phyloP scores from a whole-genome alignment of 2,329 filamentous ascomycete genomes.

The Orbilia ellipsospora region DNA sequence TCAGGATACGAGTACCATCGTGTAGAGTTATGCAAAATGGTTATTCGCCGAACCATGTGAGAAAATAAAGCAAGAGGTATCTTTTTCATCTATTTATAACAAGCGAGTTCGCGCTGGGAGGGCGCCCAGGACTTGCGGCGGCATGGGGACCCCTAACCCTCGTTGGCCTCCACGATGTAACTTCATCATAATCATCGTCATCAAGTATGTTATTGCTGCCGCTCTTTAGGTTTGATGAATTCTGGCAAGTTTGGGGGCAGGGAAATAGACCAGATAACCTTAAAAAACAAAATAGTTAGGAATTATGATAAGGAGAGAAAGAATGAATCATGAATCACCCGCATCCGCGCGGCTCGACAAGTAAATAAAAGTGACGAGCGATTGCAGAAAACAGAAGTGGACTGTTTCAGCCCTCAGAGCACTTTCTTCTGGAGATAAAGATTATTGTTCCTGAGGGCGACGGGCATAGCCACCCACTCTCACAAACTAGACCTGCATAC shows the following conservation, averaged over 20 bases:
- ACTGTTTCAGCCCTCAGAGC: slow-evolving; percentile 14
- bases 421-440: slow-evolving; percentile 3
- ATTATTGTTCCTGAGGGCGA: slow-evolving; percentile 48
- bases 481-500: not conserved
- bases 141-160: too few relatives aligned
- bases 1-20: too few relatives aligned
- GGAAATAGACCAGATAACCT: too few relatives aligned
- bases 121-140: too few relatives aligned
- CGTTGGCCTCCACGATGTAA: slow-evolving; percentile 17
- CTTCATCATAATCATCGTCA: not conserved
- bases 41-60: not conserved
- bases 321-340: slow-evolving; percentile 3
- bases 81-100: slow-evolving; percentile 47
- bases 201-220: too few relatives aligned
- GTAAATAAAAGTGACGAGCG: not conserved
- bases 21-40: too few relatives aligned
- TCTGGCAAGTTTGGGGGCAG: too few relatives aligned
- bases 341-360: slow-evolving; percentile 38
- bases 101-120: slow-evolving; percentile 22
- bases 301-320: too few relatives aligned
- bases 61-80: not conserved
- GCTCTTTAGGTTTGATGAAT: too few relatives aligned
- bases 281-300: too few relatives aligned
- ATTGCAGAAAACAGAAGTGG: not conserved
- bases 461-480: slow-evolving; percentile 42